phyloP scores from a whole-genome alignment of 164 flowering plant genomes.

The Stephania cephalantha region DNA sequence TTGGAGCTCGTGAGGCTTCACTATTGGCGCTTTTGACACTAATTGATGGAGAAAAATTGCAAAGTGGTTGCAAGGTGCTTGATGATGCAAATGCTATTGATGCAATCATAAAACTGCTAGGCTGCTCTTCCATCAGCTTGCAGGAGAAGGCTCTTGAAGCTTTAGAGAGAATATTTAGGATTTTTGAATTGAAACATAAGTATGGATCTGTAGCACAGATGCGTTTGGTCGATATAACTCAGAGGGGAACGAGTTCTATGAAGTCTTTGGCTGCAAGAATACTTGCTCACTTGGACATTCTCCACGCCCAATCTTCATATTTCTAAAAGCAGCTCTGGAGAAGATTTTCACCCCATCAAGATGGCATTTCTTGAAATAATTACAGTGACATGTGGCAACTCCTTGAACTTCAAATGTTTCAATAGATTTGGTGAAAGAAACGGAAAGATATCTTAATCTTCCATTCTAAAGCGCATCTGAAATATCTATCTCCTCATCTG shows the following conservation, averaged over 20 bases:
- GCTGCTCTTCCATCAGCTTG: constrained; percentile 33
- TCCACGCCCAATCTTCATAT: constrained; percentile 59
- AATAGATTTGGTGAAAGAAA: background rate
- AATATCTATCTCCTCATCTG: background rate
- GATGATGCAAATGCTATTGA: constrained; percentile 43
- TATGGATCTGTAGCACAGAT: constrained; percentile 46
- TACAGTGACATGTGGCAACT: background rate
- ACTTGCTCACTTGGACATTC: constrained; percentile 59
- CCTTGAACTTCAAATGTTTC: background rate
- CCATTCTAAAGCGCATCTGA: background rate
- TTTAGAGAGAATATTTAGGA: constrained; percentile 49
- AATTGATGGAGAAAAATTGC: constrained; percentile 44
- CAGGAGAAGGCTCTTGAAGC: constrained; percentile 51
- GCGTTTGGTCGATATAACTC: constrained; percentile 58
- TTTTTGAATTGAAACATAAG: constrained; percentile 45
- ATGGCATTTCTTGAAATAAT: background rate
- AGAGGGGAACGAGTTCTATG: constrained; percentile 38
- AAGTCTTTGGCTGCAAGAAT: constrained; percentile 52
- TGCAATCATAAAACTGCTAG: constrained; percentile 39
- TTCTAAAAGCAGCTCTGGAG: constrained; percentile 23
- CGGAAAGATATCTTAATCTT: background rate
- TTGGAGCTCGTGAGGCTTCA: constrained; percentile 42
- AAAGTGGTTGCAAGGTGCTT: constrained; percentile 55
- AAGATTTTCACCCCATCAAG: background rate
- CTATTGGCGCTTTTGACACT: constrained; percentile 49